A percentile compares a stretch with the other conserved stretches of the same genome.
Conservation (phyloP, 352 stramenopile species). For the Pythium phragmiticola region DNA sequence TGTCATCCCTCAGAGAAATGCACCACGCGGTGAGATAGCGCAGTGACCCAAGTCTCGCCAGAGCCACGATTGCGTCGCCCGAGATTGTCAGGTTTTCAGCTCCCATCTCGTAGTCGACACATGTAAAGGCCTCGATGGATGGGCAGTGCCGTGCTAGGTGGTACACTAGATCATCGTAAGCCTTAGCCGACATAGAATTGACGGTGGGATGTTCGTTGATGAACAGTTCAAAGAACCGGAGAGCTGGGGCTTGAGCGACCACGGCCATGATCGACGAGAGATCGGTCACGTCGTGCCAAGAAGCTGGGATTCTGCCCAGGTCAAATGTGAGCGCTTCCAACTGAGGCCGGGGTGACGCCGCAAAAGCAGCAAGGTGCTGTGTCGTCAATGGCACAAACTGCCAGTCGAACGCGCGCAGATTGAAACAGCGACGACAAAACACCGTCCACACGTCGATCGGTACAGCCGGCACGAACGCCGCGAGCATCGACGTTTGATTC, state of each 20-base stretch:
- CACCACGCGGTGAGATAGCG: not conserved
- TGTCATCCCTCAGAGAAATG: not conserved
- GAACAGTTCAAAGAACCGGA: not conserved
- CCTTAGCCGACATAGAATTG: not conserved
- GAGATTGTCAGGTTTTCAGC: not conserved
- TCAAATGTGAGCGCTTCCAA: slow-evolving; percentile 1
- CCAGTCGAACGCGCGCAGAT: slow-evolving; percentile 5
- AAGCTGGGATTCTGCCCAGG: too few species aligned
- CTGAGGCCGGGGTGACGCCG: not conserved
- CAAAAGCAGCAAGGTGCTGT: not conserved
- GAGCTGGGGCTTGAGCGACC: not conserved
- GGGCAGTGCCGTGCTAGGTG: not conserved
- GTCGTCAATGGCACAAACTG: not conserved
- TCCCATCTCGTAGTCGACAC: not conserved
- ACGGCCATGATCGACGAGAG: not conserved
- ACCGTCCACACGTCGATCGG: not conserved
- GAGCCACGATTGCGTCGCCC: not conserved
- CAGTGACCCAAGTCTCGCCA: not conserved
- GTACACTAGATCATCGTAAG: not conserved
- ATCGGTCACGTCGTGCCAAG: too few species aligned
- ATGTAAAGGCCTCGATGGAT: not conserved
- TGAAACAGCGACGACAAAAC: not conserved
- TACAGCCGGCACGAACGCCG: not conserved
- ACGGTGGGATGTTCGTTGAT: not conserved
- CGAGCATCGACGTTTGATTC: not conserved